Conservation (phyloP, 202 grass and related monocot species). For the Hordeum pubiflorum region DNA sequence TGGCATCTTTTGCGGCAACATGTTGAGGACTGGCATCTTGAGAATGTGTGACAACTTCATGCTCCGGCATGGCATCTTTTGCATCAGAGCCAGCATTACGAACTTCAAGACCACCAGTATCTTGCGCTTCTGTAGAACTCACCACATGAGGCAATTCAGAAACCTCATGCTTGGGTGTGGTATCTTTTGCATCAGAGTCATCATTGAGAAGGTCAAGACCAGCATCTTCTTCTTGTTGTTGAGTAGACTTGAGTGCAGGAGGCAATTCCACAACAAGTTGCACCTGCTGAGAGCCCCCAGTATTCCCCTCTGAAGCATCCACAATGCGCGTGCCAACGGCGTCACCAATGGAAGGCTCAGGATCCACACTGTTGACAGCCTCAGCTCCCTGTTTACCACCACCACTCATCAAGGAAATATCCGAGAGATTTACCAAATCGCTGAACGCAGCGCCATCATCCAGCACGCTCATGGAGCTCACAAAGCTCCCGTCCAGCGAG, state of each 20-base stretch:
- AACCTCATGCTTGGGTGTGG: background rate
- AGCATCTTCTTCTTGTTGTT: background rate
- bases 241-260: background rate
- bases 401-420: background rate
- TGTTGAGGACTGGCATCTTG: conserved; percentile 12
- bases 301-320: conserved; percentile 2
- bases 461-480: conserved; percentile 21
- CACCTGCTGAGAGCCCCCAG: background rate
- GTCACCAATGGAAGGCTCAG: background rate
- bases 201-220: background rate
- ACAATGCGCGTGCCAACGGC: background rate
- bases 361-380: background rate
- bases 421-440: conserved; percentile 5
- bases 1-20: background rate
- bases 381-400: background rate
- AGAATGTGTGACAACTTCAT: background rate
- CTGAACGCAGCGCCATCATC: background rate
- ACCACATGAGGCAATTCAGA: background rate
- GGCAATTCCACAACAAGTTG: background rate
- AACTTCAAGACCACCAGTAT: background rate
- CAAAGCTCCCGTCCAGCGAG: conserved; percentile 27
- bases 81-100: background rate
- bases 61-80: background rate
- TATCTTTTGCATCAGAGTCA: background rate
- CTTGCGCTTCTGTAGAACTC: background rate